Conservation (phyloP, 306 rosid species). For the Quercus cerris region DNA sequence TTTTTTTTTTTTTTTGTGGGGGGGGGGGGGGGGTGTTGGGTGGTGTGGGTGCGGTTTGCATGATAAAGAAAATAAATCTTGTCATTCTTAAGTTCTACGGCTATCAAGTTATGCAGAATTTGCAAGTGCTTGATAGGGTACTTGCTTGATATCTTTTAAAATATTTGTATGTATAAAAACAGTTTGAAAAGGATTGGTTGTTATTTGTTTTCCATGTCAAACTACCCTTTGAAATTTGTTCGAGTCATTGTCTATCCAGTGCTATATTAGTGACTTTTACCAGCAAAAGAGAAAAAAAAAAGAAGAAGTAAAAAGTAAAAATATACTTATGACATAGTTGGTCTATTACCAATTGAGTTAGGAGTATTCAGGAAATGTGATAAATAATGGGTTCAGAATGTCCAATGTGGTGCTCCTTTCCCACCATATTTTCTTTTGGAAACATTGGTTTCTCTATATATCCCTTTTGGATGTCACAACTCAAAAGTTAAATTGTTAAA, state of each 20-base stretch:
- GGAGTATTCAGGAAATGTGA: neutral
- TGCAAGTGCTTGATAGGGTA: neutral
- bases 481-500: neutral
- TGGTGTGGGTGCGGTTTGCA: too few relatives aligned
- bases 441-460: neutral
- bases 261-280: neutral
- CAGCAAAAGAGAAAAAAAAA: neutral
- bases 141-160: neutral
- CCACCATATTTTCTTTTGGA: too few relatives aligned
- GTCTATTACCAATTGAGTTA: neutral
- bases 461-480: neutral
- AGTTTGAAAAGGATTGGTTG: neutral
- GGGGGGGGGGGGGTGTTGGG: too few relatives aligned
- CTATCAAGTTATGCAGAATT: neutral
- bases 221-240: neutral
- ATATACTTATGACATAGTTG: neutral
- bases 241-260: neutral
- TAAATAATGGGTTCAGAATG: neutral
- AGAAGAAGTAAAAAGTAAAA: neutral
- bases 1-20: neutral
- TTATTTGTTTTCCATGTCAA: neutral
- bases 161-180: neutral
- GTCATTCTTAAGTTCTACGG: neutral
- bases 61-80: neutral
- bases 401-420: neutral